Percentiles rank a stretch among this genome's conserved stretches.
These are phyloP conservation scores for Phellopilus nigrolimitatus DNA, from an alignment of 1,284 basidiomycete species.

Conservation along the genomic window DNA sequence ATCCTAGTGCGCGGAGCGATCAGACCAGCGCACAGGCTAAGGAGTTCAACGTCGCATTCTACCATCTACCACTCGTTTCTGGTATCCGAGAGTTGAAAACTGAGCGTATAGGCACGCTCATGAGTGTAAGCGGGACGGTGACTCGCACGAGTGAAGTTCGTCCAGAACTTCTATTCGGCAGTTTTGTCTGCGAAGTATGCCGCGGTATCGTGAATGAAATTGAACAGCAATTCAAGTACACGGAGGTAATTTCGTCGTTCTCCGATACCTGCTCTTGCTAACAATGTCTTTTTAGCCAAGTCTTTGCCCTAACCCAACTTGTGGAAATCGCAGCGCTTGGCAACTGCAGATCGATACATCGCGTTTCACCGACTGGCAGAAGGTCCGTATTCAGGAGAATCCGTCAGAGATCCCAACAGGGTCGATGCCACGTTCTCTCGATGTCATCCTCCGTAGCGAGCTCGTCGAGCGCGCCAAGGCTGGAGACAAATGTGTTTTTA, in stretches of 20 bases:
- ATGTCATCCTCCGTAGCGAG: conserved; percentile 93
- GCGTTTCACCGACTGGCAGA: conserved; percentile 99
- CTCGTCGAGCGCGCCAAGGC: conserved; percentile 97
- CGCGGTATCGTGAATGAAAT: conserved; percentile 87
- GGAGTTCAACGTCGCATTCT: conserved; percentile 95
- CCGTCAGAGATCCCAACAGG: conserved; percentile 98
- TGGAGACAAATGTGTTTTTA: conserved; percentile 98
- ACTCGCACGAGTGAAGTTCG: conserved; percentile 97
- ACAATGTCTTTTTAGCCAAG: conserved; percentile 56
- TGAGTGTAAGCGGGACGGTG: conserved; percentile 94
- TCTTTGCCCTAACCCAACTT: conserved; percentile 90
- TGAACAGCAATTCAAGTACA: conserved; percentile 99
- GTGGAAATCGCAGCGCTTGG: conserved; percentile 89
- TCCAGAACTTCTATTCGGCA: conserved; percentile 91
- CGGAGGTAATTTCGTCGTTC: conserved; percentile 70
- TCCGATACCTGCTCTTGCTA: too few relatives aligned
- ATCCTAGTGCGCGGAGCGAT: conserved; percentile 72
- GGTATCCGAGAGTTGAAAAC: conserved; percentile 95
- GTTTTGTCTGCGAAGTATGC: conserved; percentile 91
- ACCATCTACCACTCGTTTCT: conserved; percentile 89
- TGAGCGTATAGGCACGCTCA: conserved; percentile 87
- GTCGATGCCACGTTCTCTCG: conserved; percentile 94
- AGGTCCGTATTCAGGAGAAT: conserved; percentile 98
- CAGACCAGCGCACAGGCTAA: conserved; percentile 86
- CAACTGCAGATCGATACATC: conserved; percentile 94